Conservation (phyloP, 176 grass and related monocot species). For the Cymbopogon citratus region DNA sequence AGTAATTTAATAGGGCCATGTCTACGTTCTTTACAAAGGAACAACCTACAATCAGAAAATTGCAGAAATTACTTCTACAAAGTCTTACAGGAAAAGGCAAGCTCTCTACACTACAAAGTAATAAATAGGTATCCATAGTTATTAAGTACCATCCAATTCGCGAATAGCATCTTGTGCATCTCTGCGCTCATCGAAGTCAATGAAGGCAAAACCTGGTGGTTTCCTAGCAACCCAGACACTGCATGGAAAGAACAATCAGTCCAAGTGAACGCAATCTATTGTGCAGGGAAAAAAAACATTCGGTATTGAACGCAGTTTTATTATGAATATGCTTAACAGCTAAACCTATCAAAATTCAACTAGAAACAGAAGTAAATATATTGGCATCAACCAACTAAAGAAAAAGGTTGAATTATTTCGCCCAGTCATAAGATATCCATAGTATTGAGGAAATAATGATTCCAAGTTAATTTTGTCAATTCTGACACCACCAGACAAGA, state of each 20-base stretch:
- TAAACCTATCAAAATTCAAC: not conserved
- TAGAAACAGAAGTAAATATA: not conserved
- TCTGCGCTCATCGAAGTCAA: conserved; percentile 81
- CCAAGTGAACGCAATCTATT: conserved; percentile 18
- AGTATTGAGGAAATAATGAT: not conserved
- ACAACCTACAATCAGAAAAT: not conserved
- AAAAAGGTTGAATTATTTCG: not conserved
- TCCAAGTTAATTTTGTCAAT: not conserved
- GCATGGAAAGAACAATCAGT: conserved; percentile 28
- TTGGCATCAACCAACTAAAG: not conserved
- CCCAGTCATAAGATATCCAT: not conserved
- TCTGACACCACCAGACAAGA: not conserved
- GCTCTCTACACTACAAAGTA: not conserved
- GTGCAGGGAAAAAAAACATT: not conserved
- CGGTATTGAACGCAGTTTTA: not conserved
- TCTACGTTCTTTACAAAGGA: not conserved
- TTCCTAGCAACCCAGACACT: conserved; percentile 96
- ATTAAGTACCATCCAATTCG: conserved; percentile 65
- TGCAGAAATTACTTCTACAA: not conserved
- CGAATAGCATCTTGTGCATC: conserved; percentile 85
- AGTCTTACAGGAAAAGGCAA: not conserved
- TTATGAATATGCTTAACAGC: not conserved
- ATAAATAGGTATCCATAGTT: not conserved
- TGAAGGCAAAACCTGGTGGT: conserved; percentile 82
- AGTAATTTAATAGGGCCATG: not conserved